Base-by-base conservation (phyloP, 345 rosid genomes). In the Aurinia saxatilis region DNA sequence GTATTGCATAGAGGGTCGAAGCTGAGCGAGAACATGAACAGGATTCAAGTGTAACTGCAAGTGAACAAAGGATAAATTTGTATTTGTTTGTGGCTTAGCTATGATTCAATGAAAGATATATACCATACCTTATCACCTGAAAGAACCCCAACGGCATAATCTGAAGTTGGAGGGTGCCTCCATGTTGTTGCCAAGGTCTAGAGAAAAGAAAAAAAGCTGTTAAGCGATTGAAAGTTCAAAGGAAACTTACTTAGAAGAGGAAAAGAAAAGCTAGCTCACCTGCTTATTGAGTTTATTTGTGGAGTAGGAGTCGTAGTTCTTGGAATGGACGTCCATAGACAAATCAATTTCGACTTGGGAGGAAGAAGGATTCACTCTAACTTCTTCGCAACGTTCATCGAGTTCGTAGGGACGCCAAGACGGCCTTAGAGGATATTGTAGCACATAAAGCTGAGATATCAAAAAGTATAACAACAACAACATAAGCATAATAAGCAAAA, bases 31-130 rank as follows among this genome's bases (percentile, higher is more conserved):
- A 50, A 96, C 82, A 73, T 87, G 79, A 66, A 90, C 69, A 58
- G 97, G 98, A 75, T 89, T 89, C 82, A 92, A 67, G 74, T 82
- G 71, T 61, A 92, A 72, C 98, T 92, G 91, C 89, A 85, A 70
- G 67, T 70, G 29, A 54, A 38, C 12, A 35, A 21, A 21, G 25
- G 25, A 1, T 21, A 21, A 4, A 21, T 21, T 1, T 21, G 25
- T 21, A n/a, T n/a, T n/a, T n/a, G n/a, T n/a, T n/a, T n/a, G n/a
- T n/a, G n/a, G n/a, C n/a, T n/a, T n/a, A 55, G 16, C 50, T 13
- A 44, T 0, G 27, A 31, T 25, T 37, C 27, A 31, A 55, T 17
- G 30, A 50, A 70, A 23, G 11, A 53, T n/a, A n/a, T n/a, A n/a
- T n/a, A n/a, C n/a, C n/a, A 48, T 78, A 88, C 98, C 96, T 89